Conservation (phyloP, 1,139 yeast species). For the Pichia terricola region DNA sequence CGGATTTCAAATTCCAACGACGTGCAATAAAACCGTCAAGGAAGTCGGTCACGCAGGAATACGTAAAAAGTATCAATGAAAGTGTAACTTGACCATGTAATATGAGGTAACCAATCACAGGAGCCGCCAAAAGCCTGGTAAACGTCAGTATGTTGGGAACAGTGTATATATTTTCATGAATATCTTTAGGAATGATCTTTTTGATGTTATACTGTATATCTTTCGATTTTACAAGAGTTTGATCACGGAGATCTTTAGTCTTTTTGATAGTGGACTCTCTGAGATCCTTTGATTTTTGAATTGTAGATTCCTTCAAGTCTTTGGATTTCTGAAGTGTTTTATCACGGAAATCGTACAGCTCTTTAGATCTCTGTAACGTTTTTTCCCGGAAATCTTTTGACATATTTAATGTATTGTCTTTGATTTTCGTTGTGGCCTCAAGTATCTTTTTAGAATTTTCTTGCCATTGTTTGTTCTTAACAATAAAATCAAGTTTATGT, state of each 20-base stretch:
- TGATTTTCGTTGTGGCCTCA: slow-evolving; percentile 2
- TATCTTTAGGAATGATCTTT: slow-evolving; percentile 28
- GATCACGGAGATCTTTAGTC: slow-evolving; percentile 15
- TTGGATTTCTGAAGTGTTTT: slow-evolving; percentile 12
- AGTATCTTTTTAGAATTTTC: neutral
- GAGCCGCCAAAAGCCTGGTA: slow-evolving; percentile 71
- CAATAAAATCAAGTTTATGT: too few species aligned
- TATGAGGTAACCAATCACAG: slow-evolving; percentile 72
- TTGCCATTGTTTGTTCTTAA: neutral
- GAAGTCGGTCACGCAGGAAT: slow-evolving; percentile 85
- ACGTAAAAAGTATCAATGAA: slow-evolving; percentile 67
- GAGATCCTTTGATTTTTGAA: slow-evolving; percentile 12
- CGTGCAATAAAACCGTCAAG: slow-evolving; percentile 90
- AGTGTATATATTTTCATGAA: slow-evolving; percentile 59
- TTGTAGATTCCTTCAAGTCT: slow-evolving; percentile 16
- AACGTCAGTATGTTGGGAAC: slow-evolving; percentile 79
- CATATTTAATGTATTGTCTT: slow-evolving; percentile 6
- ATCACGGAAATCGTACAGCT: slow-evolving; percentile 17
- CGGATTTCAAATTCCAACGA: slow-evolving; percentile 61
- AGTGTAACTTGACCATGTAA: slow-evolving; percentile 47
- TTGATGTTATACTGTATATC: slow-evolving; percentile 21
- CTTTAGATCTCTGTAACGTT: slow-evolving; percentile 13
- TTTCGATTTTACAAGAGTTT: slow-evolving; percentile 13
- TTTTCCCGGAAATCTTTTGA: slow-evolving; percentile 16
- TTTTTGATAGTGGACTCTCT: slow-evolving; percentile 9